A percentile compares a stretch with the other conserved stretches of the same genome.
phyloP scores from a whole-genome alignment of 345 rosid species.

The Dimocarpus longan region DNA sequence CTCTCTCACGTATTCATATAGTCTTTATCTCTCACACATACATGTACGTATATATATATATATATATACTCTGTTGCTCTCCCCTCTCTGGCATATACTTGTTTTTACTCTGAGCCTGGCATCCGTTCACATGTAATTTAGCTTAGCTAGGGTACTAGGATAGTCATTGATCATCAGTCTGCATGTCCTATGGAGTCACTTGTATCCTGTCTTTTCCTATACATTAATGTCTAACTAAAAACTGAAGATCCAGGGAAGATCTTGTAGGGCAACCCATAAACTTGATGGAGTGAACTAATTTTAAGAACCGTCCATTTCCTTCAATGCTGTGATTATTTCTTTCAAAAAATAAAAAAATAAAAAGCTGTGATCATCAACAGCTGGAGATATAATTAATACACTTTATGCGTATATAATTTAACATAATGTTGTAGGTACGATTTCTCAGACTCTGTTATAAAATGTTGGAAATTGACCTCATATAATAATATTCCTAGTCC shows the following conservation, averaged over 20 bases:
- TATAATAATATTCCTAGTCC: background rate
- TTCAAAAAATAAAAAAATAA: no score
- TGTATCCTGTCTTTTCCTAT: background rate
- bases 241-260: background rate
- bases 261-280: background rate
- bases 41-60: no score
- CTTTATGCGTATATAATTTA: background rate
- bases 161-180: background rate
- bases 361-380: background rate
- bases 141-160: background rate
- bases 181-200: slow-evolving; percentile 4
- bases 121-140: background rate
- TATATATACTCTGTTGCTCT: no score
- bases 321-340: slow-evolving; percentile 10
- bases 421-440: background rate
- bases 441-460: background rate
- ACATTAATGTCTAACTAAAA: background rate
- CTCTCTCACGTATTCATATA: no score
- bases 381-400: background rate
- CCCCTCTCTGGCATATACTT: no score
- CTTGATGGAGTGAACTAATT: background rate
- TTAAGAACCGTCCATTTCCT: background rate
- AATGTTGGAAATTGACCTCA: background rate
- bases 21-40: no score
- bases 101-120: no score